Evolutionary conservation across 2,329 filamentous ascomycete genomes (phyloP).

Genomic region (Phialocephala sp.): DNA sequence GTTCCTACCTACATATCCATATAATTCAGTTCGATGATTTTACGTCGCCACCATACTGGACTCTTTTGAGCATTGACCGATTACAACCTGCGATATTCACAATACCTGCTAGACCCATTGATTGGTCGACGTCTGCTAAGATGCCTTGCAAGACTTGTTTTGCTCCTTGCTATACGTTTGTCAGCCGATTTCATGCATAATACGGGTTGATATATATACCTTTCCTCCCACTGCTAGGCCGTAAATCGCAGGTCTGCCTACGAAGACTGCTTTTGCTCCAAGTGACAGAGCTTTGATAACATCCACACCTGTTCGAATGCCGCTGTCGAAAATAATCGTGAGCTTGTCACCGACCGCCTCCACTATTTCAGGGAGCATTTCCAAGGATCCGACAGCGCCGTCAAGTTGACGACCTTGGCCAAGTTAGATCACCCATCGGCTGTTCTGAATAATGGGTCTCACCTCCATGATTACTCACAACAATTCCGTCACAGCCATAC

Average conservation of each 20-base stretch:
- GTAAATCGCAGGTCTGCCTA: constrained; percentile 64
- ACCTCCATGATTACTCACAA: constrained; percentile 64
- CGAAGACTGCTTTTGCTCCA: constrained; percentile 61
- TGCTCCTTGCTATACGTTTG: constrained; percentile 50
- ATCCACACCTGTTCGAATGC: constrained; percentile 60
- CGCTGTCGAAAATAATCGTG: constrained; percentile 66
- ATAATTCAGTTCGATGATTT: constrained; percentile 35
- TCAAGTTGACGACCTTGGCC: constrained; percentile 57
- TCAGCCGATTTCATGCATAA: constrained; percentile 8
- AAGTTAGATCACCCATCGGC: not conserved
- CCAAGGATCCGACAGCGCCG: constrained; percentile 58
- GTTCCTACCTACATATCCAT: not conserved
- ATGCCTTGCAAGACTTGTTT: constrained; percentile 56
- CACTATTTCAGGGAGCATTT: constrained; percentile 64
- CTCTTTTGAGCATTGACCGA: constrained; percentile 33
- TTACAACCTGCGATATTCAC: constrained; percentile 36
- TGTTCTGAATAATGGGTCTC: constrained; percentile 42
- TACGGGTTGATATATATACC: constrained; percentile 25
- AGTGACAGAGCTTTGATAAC: constrained; percentile 62
- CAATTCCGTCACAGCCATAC: constrained; percentile 54
- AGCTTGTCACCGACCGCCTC: constrained; percentile 64
- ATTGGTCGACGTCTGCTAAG: constrained; percentile 59
- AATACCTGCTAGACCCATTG: constrained; percentile 59
- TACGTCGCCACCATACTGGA: constrained; percentile 36
- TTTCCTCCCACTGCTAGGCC: constrained; percentile 60